Evolutionary conservation across 139 green algal species (phyloP).

Genomic region (Chlamydomonas eustigma): DNA sequence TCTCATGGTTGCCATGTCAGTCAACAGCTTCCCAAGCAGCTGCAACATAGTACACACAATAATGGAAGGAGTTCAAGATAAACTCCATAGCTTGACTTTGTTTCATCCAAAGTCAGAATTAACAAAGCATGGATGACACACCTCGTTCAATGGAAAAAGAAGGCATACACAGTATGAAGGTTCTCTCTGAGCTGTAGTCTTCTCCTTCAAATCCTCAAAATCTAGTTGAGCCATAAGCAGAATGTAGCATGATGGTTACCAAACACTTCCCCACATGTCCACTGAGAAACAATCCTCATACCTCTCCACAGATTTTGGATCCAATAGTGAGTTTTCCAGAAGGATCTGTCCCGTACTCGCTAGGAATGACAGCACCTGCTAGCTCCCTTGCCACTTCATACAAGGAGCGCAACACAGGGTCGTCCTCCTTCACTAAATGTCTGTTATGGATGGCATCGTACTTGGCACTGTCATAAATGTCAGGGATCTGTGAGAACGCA

Average conservation of each 20-base stretch:
- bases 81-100: no score
- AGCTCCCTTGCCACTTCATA: slow-evolving; percentile 63
- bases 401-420: slow-evolving; percentile 36
- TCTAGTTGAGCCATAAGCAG: no score
- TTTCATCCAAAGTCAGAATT: no score
- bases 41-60: not conserved
- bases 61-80: no score
- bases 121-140: no score
- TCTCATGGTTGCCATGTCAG: slow-evolving; percentile 83
- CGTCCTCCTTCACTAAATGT: slow-evolving; percentile 65
- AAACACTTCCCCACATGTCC: no score
- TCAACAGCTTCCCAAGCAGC: slow-evolving; percentile 78
- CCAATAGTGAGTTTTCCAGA: slow-evolving; percentile 4
- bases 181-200: no score
- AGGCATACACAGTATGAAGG: no score
- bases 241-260: no score
- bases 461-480: slow-evolving; percentile 92
- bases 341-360: slow-evolving; percentile 62
- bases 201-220: no score
- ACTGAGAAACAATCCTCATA: no score
- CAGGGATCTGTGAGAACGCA: slow-evolving; percentile 77
- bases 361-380: slow-evolving; percentile 58
- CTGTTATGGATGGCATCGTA: slow-evolving; percentile 95
- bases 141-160: no score
- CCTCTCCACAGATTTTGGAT: slow-evolving; percentile 14